Base-by-base conservation (phyloP, 2,329 filamentous ascomycete genomes). In the Xylaria sp. region DNA sequence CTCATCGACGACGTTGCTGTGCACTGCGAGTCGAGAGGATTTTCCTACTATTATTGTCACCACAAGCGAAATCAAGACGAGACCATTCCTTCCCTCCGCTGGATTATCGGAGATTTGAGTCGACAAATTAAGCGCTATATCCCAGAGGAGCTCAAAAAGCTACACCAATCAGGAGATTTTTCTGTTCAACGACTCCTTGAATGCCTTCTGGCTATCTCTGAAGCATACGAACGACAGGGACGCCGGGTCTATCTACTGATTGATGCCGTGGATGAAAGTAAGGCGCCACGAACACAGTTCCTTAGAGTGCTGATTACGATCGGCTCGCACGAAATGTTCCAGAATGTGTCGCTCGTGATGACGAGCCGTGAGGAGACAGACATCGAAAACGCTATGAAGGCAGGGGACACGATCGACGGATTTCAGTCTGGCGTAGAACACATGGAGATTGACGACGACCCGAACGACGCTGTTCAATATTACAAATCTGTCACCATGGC, bases 21-120 rank as follows among this genome's bases (percentile, higher is more conserved):
- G 13, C 50, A 48, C 24, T 65, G 63, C 46, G 37, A 21, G 7
- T 39, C 55, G 2, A 50, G 34, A 4, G 59, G 63, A 1, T 63
- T 39, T 48, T 56, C 61, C n/a, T 71, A 68, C 44, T 72, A 71
- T 29, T 71, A 72, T 41, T 71, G 68, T 40, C 60, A 64, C 19
- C 57, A 66, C 29, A 61, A 63, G 19, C 61, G 65, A 16, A 43
- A 57, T 7, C 62, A 63, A 7, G 69, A 71, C 19, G 69, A 71
- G 45, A 60, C 68, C 1, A 18, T 50, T 0, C 56, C 65, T 1
- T 61, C 71, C 4, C 60, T 71, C 2, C 60, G 61, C 20, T 68
- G 61, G 57, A 43, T 65, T 3, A 17, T 70, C 11, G 47, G 44
- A 11, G 60, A 67, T 21, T 52, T 71, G 17, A 65, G 67, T 43